Evolutionary conservation across 2,329 filamentous ascomycete genomes (phyloP), one percentile per base, ranked within the genome.

Genomic region (Talaromyces sp.): DNA sequence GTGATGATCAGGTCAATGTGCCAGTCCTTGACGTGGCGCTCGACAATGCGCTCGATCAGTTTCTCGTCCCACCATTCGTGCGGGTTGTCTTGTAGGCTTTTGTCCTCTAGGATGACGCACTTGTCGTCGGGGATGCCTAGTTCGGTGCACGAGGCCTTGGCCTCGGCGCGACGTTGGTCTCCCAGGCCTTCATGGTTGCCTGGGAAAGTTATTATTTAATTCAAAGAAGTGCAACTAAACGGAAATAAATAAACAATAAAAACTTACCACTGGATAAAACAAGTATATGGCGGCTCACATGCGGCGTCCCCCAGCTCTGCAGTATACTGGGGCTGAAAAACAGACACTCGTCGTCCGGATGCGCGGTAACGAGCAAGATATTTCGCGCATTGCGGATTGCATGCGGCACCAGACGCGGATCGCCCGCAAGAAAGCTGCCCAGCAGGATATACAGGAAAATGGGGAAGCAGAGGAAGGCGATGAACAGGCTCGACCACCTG

Each of bases 1-100:
- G 75, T 78, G 56, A 78, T 70, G 57, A 78, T 77, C 73, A 73
- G 70, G 62, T 77, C 75, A 49, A 76, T 68, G 6, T 75, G 63
- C 76, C 76, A 78, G 58, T 71, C 72, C 22, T 66, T 55, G 19
- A 77, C 72, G 53, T 77, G 69, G 27, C 73, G 65, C 53, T 69
- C 67, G 15, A 78, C 68, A 4, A 74, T 68, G 10, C 65, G 60
- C 28, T 72, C 67, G 55, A 78, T 73, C 6, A 72, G 63, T 0
- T 68, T 63, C 6, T 74, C 72, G 19, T 75, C 65, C 76, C 76
- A 77, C 76, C 76, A 78, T 36, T 69, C 63, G 28, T 63, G 70
- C 13, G 76, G 76, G 53, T 77, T 72, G 64, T 77, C 74, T 58
- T 77, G 76, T 30, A 77, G 68, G 9, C 74, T 72, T 1, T 70